These are phyloP conservation scores for Melampsora larici-populina DNA, from an alignment of 1,284 basidiomycete genomes.

Conservation along the genomic window DNA sequence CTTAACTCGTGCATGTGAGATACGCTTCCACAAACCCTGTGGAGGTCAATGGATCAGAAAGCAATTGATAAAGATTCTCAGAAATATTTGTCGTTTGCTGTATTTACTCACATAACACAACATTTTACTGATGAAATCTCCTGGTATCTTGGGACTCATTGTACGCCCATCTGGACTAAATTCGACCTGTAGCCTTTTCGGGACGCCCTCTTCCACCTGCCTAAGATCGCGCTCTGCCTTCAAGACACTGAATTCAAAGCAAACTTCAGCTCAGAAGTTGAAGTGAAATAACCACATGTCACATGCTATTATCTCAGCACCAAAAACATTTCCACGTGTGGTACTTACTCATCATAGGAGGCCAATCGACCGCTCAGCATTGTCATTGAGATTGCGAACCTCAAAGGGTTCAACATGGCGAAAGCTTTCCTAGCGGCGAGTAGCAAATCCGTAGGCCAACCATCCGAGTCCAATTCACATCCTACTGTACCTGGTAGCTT, in stretches of 20 bases:
- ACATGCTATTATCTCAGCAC: too few relatives aligned
- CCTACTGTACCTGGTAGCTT: slow-evolving; percentile 17
- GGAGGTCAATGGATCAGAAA: not conserved
- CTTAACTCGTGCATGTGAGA: slow-evolving; percentile 2
- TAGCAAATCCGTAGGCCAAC: slow-evolving; percentile 26
- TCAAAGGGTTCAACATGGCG: not conserved
- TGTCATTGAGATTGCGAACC: not conserved
- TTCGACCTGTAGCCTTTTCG: slow-evolving; percentile 11
- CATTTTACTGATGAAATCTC: not conserved
- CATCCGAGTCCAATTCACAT: slow-evolving; percentile 18
- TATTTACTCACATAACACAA: not conserved
- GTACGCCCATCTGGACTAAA: slow-evolving; percentile 19
- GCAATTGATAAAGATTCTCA: not conserved
- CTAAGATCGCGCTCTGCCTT: not conserved
- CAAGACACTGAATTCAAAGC: not conserved
- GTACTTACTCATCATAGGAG: slow-evolving; percentile 27
- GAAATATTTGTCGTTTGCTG: not conserved
- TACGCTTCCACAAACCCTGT: slow-evolving; percentile 16
- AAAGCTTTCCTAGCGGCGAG: not conserved
- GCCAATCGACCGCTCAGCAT: slow-evolving; percentile 6
- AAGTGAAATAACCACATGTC: not conserved
- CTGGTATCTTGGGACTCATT: not conserved
- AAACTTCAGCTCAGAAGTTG: not conserved
- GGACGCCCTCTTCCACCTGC: slow-evolving; percentile 6
- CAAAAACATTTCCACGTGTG: not conserved